Evolutionary conservation across 2,329 filamentous ascomycete species (phyloP).

Genomic region (Lachnellula cervina): DNA sequence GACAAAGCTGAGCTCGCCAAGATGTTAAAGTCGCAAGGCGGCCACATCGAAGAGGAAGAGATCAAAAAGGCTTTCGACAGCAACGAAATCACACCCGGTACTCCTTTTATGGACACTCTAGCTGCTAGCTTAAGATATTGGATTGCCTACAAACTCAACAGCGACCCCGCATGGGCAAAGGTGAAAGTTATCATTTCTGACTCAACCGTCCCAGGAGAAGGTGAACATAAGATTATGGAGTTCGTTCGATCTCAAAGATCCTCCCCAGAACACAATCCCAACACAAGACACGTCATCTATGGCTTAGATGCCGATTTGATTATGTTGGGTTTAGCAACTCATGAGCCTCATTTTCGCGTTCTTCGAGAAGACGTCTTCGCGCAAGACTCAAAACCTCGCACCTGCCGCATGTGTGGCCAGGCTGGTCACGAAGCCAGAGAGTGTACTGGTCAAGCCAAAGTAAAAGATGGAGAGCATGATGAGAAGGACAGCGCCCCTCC

Average conservation of each 20-base stretch:
- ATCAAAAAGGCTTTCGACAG: slow-evolving; percentile 90
- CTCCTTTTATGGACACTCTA: slow-evolving; percentile 97
- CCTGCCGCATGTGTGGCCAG: slow-evolving; percentile 87
- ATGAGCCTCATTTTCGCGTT: slow-evolving; percentile 95
- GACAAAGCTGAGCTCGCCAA: slow-evolving; percentile 87
- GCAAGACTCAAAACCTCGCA: slow-evolving; percentile 75
- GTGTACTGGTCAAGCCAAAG: slow-evolving; percentile 73
- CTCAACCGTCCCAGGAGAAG: slow-evolving; percentile 94
- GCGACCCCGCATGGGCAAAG: slow-evolving; percentile 90
- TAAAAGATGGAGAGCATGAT: slow-evolving; percentile 73
- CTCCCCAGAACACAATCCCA: slow-evolving; percentile 87
- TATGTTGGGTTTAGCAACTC: slow-evolving; percentile 94
- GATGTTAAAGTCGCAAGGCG: slow-evolving; percentile 72
- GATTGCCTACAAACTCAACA: slow-evolving; percentile 97
- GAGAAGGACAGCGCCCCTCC: slow-evolving; percentile 68
- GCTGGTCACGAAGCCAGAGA: slow-evolving; percentile 84
- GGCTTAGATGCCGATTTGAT: slow-evolving; percentile 97
- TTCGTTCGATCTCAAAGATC: slow-evolving; percentile 91
- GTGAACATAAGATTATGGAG: slow-evolving; percentile 99
- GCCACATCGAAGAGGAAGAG: slow-evolving; percentile 56
- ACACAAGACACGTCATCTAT: slow-evolving; percentile 97
- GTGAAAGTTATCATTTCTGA: slow-evolving; percentile 98
- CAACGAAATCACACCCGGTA: slow-evolving; percentile 86
- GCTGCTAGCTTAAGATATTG: slow-evolving; percentile 88
- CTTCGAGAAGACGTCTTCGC: slow-evolving; percentile 95